Evolutionary conservation across 148 eudicot species (phyloP).

Genomic region (Silene uniflora): DNA sequence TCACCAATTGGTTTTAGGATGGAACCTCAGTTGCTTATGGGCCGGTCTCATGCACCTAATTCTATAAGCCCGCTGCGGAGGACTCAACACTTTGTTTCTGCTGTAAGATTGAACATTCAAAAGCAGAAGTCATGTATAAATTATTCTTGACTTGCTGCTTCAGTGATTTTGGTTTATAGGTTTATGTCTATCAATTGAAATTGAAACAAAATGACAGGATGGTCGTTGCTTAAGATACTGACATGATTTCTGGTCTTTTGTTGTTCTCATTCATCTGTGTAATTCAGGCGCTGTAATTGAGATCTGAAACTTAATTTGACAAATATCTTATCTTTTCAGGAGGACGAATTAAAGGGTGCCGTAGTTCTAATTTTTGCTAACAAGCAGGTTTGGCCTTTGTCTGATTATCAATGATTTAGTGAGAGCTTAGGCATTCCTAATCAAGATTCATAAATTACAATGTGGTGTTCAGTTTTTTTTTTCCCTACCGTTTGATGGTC

Average conservation of each 20-base stretch:
- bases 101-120: not conserved
- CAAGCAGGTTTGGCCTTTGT: conserved; percentile 64
- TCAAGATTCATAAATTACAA: not conserved
- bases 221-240: not conserved
- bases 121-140: not conserved
- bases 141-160: not conserved
- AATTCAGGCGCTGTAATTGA: not conserved
- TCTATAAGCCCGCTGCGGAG: too few species aligned
- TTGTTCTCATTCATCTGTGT: not conserved
- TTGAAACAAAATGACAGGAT: not conserved
- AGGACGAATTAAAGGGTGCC: conserved; percentile 95
- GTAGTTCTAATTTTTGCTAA: conserved; percentile 88
- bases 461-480: too few species aligned
- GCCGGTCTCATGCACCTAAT: too few species aligned
- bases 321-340: conserved; percentile 45
- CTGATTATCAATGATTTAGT: not conserved
- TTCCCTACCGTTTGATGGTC: not conserved
- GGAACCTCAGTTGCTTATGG: too few species aligned
- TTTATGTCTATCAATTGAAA: not conserved
- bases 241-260: not conserved
- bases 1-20: too few species aligned
- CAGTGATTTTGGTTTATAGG: not conserved
- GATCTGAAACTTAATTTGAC: conserved; percentile 8
- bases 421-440: not conserved
- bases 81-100: too few species aligned